Percentiles rank a stretch among this genome's conserved stretches.
phyloP scores from a whole-genome alignment of 257 asterid genomes.

The Solanum lycopersicoides region DNA sequence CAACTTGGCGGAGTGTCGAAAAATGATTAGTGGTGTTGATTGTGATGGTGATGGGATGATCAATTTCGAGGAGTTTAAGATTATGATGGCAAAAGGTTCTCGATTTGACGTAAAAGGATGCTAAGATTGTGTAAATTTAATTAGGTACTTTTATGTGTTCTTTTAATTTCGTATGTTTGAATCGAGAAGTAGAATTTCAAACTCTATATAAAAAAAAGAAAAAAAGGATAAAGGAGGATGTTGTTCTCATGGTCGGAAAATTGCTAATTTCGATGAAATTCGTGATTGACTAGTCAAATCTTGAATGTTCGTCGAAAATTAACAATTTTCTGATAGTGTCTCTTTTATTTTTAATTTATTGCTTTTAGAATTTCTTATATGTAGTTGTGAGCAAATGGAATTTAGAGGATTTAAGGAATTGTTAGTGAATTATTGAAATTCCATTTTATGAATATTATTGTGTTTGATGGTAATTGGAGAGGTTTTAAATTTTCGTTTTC shows the following conservation, averaged over 20 bases:
- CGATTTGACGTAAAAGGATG: slow-evolving; percentile 15
- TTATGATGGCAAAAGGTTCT: slow-evolving; percentile 70
- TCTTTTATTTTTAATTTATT: neutral
- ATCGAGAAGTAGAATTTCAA: neutral
- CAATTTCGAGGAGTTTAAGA: slow-evolving; percentile 78
- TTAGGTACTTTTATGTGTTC: neutral
- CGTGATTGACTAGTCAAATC: too few species aligned
- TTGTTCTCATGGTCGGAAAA: neutral
- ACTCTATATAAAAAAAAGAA: neutral
- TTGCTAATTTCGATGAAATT: neutral
- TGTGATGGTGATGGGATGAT: slow-evolving; percentile 65
- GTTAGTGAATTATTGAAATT: neutral
- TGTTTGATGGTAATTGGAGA: neutral
- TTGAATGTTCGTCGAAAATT: accelerated
- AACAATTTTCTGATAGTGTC: neutral
- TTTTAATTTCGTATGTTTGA: neutral
- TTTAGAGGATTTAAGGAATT: neutral
- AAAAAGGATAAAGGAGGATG: neutral
- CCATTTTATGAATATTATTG: neutral
- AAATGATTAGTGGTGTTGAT: slow-evolving; percentile 78
- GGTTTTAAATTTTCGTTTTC: neutral
- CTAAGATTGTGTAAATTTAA: neutral
- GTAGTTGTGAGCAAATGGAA: neutral
- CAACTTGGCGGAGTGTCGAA: slow-evolving; percentile 58
- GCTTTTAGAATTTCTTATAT: neutral